Conservation (phyloP, 2,329 filamentous ascomycete species). For the Cordyceps cateniannulata region DNA sequence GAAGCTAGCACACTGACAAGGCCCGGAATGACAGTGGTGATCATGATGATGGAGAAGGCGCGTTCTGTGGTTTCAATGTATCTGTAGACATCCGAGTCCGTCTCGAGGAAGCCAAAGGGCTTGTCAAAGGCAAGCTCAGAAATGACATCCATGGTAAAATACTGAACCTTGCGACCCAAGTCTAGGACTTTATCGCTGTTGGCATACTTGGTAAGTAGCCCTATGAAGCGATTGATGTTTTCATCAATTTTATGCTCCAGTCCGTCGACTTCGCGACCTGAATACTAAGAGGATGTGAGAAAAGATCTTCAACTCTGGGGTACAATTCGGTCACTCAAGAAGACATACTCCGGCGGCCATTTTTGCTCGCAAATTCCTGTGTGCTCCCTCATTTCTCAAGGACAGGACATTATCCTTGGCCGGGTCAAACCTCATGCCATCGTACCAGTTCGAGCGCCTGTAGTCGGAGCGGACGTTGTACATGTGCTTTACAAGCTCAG, state of each 20-base stretch:
- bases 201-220: constrained; percentile 36
- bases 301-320: neutral
- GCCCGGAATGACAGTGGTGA: constrained; percentile 36
- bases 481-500: constrained; percentile 30
- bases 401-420: constrained; percentile 45
- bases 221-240: constrained; percentile 37
- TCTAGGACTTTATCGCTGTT: constrained; percentile 36
- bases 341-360: constrained; percentile 41
- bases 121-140: constrained; percentile 43
- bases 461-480: constrained; percentile 29
- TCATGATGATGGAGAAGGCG: constrained; percentile 36
- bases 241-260: constrained; percentile 44
- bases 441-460: constrained; percentile 36
- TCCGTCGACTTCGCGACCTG: constrained; percentile 45
- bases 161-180: constrained; percentile 40
- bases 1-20: constrained; percentile 34
- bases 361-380: constrained; percentile 36
- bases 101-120: constrained; percentile 38
- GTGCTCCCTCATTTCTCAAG: constrained; percentile 38
- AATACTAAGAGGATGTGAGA: constrained; percentile 27
- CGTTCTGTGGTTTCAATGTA: constrained; percentile 39
- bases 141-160: constrained; percentile 48
- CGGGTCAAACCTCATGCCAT: constrained; percentile 44
- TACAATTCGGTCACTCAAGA: neutral
- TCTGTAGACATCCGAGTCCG: constrained; percentile 39